These are phyloP conservation scores for Prosopis cineraria DNA, from an alignment of 306 rosid species.

Conservation along the genomic window DNA sequence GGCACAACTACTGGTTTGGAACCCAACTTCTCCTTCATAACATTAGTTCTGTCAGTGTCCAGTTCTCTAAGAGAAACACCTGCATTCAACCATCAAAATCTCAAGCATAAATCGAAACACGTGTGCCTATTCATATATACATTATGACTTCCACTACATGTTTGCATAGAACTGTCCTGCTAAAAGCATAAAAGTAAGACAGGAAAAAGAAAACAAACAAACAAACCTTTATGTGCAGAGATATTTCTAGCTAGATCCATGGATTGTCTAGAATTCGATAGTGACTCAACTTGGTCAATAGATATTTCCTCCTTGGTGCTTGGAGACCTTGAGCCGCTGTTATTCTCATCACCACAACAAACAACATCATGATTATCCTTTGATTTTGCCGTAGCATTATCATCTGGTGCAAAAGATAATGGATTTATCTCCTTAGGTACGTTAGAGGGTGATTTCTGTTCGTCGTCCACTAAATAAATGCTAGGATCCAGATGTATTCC, in stretches of 20 bases:
- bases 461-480: slow-evolving; percentile 93
- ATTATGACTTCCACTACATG: slow-evolving; percentile 9
- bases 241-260: slow-evolving; percentile 42
- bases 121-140: slow-evolving; percentile 4
- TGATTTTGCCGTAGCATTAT: slow-evolving; percentile 41
- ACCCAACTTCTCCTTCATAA: slow-evolving; percentile 70
- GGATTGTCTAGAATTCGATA: slow-evolving; percentile 49
- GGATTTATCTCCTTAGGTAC: slow-evolving; percentile 47
- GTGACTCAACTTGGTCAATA: slow-evolving; percentile 45
- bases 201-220: slow-evolving; percentile 8
- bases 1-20: slow-evolving; percentile 83
- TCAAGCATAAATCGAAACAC: slow-evolving; percentile 9
- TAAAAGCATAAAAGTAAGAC: slow-evolving; percentile 20
- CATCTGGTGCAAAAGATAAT: slow-evolving; percentile 41
- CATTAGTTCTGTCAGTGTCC: slow-evolving; percentile 41
- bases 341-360: slow-evolving; percentile 35
- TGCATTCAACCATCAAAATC: slow-evolving; percentile 42
- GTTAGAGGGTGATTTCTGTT: slow-evolving; percentile 57
- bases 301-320: slow-evolving; percentile 42
- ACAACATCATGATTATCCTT: slow-evolving; percentile 38
- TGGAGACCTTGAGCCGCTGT: slow-evolving; percentile 31
- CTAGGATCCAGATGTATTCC: slow-evolving; percentile 98
- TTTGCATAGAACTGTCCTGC: neutral
- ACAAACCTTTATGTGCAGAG: slow-evolving; percentile 53
- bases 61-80: slow-evolving; percentile 54